phyloP scores from a whole-genome alignment of 108 stramenopile genomes.

The Aurantiochytrium sp. region DNA sequence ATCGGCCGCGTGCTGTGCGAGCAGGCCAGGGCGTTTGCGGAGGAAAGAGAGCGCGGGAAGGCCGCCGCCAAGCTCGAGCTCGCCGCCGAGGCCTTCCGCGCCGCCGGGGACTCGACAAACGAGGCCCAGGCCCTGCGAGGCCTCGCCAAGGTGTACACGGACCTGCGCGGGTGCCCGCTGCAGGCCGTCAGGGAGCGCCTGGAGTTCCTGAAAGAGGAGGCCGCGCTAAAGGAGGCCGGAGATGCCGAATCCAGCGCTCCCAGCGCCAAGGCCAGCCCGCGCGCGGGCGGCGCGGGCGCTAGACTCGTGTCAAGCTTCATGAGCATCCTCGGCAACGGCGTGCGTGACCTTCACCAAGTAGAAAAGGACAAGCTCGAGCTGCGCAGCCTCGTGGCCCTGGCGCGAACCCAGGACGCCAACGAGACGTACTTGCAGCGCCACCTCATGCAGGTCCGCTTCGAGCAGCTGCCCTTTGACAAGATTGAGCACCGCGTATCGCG shows the following conservation, averaged over 20 bases:
- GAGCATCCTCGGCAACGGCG: not conserved
- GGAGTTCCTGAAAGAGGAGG: not conserved
- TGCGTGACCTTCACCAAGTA: not conserved
- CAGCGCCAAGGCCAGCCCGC: not conserved
- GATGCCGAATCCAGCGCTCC: not conserved
- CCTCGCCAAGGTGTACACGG: not conserved
- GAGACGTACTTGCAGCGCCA: not conserved
- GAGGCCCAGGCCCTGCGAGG: not conserved
- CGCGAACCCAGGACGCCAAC: not conserved
- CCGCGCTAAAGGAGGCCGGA: not conserved
- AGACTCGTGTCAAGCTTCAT: not conserved
- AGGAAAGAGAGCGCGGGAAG: not conserved
- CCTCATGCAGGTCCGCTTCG: not conserved
- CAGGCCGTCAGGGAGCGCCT: not conserved
- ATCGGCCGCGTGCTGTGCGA: not conserved
- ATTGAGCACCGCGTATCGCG: not conserved
- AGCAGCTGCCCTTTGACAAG: not conserved
- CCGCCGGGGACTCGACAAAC: not conserved
- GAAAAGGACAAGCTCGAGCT: not conserved
- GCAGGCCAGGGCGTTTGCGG: not conserved
- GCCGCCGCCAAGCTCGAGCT: slow-evolving; percentile 11
- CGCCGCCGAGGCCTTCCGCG: slow-evolving; percentile 11
- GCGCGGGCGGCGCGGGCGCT: not conserved
- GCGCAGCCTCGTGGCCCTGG: not conserved
- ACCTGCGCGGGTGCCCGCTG: not conserved